These are phyloP conservation scores for Syzygium aromaticum DNA, from an alignment of 345 rosid species.

Conservation along the genomic window DNA sequence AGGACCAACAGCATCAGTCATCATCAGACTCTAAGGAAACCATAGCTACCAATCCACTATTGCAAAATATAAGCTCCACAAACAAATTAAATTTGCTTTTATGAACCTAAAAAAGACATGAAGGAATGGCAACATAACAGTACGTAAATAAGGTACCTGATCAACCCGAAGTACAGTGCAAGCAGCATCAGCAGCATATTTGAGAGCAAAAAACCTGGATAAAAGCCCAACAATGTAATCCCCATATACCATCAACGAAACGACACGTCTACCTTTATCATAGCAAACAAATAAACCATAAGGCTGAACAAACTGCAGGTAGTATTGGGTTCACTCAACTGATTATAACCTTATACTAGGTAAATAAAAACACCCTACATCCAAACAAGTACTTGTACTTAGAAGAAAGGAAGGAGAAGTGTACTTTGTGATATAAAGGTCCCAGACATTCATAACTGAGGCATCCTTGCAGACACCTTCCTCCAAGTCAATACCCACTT, in stretches of 20 bases:
- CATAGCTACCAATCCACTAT: neutral
- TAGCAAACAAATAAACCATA: neutral
- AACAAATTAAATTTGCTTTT: neutral
- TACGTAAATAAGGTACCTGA: constrained; percentile 41
- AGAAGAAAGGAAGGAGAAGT: neutral
- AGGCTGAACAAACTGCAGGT: neutral
- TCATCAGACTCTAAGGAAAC: neutral
- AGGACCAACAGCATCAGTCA: neutral
- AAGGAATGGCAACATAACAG: neutral
- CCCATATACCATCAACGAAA: neutral
- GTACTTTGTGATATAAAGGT: constrained; percentile 84
- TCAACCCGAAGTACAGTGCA: constrained; percentile 96
- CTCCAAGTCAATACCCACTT: constrained; percentile 83
- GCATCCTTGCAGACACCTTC: constrained; percentile 76
- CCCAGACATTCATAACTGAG: constrained; percentile 66
- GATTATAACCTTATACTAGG: neutral
- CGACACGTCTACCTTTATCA: neutral
- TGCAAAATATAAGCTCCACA: neutral
- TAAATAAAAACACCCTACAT: neutral
- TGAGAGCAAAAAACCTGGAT: constrained; percentile 78
- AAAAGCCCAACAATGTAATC: neutral
- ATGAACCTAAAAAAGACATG: neutral
- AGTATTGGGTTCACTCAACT: neutral
- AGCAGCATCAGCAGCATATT: constrained; percentile 94
- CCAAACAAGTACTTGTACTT: neutral